Conservation (phyloP, 1,139 yeast genomes). For the Spathaspora sp. region DNA sequence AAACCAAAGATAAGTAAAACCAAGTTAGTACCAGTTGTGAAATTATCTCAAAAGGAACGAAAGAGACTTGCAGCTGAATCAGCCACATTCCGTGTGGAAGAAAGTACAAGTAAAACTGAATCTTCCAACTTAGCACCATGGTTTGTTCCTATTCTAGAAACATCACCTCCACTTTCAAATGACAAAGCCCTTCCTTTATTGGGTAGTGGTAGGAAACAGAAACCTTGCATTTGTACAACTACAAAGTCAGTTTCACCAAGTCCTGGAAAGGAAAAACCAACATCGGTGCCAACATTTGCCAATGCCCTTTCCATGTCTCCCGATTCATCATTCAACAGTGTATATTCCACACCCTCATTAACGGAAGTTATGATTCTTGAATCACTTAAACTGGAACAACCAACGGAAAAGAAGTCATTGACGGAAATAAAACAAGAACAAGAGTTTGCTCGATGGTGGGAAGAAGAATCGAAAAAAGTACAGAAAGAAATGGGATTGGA, state of each 20-base stretch:
- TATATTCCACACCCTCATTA: constrained; percentile 24
- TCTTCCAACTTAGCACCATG: constrained; percentile 6
- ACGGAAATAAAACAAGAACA: constrained; percentile 77
- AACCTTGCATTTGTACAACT: not conserved
- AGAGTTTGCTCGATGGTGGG: constrained; percentile 84
- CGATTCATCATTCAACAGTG: constrained; percentile 11
- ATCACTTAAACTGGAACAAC: constrained; percentile 43
- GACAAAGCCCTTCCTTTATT: constrained; percentile 13
- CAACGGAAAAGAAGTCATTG: constrained; percentile 41
- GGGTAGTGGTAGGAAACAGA: constrained; percentile 10
- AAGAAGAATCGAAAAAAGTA: constrained; percentile 60
- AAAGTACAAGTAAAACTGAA: not conserved
- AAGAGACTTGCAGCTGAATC: constrained; percentile 28
- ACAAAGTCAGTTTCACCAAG: not conserved
- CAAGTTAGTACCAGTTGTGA: constrained; percentile 35
- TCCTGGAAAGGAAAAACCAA: not conserved
- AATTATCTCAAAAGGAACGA: constrained; percentile 54
- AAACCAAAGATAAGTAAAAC: constrained; percentile 22
- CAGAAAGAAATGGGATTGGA: constrained; percentile 42
- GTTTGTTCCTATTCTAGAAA: not conserved
- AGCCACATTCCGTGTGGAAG: constrained; percentile 5
- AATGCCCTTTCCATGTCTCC: constrained; percentile 6
- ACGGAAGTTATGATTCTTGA: constrained; percentile 46
- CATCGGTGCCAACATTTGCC: constrained; percentile 2
- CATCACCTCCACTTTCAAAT: constrained; percentile 8